Conservation (phyloP, 1,284 basidiomycete genomes). For the Meira miltonrushii region DNA sequence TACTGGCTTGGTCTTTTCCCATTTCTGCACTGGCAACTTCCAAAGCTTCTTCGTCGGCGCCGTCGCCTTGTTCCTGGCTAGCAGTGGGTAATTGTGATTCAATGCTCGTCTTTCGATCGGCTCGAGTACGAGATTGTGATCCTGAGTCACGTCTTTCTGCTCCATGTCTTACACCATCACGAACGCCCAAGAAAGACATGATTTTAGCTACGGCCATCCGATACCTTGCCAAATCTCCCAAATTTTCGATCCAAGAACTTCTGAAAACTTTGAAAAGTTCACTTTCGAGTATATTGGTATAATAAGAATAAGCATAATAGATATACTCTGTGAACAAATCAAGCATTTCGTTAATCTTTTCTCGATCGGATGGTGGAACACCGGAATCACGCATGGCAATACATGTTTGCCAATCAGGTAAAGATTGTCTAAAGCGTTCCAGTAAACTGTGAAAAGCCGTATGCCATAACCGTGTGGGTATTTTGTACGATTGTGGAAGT, state of each 20-base stretch:
- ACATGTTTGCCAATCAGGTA: slow-evolving; percentile 57
- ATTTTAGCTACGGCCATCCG: slow-evolving; percentile 74
- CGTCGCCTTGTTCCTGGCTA: slow-evolving; percentile 1
- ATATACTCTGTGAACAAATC: slow-evolving; percentile 85
- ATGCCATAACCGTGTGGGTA: slow-evolving; percentile 87
- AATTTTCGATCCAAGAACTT: slow-evolving; percentile 84
- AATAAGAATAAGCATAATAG: slow-evolving; percentile 90
- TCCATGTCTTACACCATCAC: neutral
- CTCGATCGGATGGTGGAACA: slow-evolving; percentile 1
- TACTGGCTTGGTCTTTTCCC: slow-evolving; percentile 56
- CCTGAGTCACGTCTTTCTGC: slow-evolving; percentile 8
- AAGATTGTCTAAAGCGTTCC: slow-evolving; percentile 75
- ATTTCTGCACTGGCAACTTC: neutral
- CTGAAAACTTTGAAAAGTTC: slow-evolving; percentile 67
- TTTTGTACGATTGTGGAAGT: slow-evolving; percentile 88
- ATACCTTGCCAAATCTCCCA: slow-evolving; percentile 90
- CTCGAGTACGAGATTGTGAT: neutral
- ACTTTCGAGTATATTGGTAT: slow-evolving; percentile 82
- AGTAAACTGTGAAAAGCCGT: slow-evolving; percentile 83
- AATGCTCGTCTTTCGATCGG: neutral
- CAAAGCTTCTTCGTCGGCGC: neutral
- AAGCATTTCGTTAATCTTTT: slow-evolving; percentile 47
- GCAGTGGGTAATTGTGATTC: neutral
- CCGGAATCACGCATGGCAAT: neutral
- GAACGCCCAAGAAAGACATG: neutral